Conservation (phyloP, 805 yeast genomes). For the Isabelozyma rhagii region DNA sequence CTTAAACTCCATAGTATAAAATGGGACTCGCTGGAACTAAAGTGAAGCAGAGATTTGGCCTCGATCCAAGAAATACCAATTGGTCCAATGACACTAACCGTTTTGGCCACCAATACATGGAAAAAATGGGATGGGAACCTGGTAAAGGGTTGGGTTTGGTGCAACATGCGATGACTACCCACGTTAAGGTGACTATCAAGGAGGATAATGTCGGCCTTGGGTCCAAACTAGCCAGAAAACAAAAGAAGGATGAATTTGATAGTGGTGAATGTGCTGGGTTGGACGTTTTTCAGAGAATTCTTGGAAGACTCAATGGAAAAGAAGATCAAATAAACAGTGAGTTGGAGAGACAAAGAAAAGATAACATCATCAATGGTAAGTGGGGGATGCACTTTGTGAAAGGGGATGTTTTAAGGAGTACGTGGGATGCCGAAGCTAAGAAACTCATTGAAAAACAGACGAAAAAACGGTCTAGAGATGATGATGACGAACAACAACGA, state of each 20-base stretch:
- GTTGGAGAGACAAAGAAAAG: constrained; percentile 64
- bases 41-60: constrained; percentile 80
- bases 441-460: constrained; percentile 9
- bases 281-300: constrained; percentile 86
- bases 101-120: constrained; percentile 85
- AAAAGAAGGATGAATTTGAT: constrained; percentile 65
- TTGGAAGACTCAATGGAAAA: constrained; percentile 87
- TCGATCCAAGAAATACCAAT: constrained; percentile 88
- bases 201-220: constrained; percentile 87
- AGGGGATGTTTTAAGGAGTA: constrained; percentile 80
- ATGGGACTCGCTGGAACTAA: constrained; percentile 86
- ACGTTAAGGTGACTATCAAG: constrained; percentile 78
- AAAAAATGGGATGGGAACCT: constrained; percentile 86
- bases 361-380: constrained; percentile 73
- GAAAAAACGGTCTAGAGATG: constrained; percentile 22
- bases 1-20: neutral
- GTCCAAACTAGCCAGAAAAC: constrained; percentile 62
- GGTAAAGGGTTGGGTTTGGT: constrained; percentile 84
- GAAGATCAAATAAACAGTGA: constrained; percentile 64
- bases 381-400: constrained; percentile 86
- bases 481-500: constrained; percentile 17
- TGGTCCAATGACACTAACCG: constrained; percentile 87
- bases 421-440: constrained; percentile 67
- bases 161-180: constrained; percentile 65
- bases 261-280: constrained; percentile 85